Base-by-base conservation (phyloP, 805 yeast genomes). In the Clavispora asparagi region DNA sequence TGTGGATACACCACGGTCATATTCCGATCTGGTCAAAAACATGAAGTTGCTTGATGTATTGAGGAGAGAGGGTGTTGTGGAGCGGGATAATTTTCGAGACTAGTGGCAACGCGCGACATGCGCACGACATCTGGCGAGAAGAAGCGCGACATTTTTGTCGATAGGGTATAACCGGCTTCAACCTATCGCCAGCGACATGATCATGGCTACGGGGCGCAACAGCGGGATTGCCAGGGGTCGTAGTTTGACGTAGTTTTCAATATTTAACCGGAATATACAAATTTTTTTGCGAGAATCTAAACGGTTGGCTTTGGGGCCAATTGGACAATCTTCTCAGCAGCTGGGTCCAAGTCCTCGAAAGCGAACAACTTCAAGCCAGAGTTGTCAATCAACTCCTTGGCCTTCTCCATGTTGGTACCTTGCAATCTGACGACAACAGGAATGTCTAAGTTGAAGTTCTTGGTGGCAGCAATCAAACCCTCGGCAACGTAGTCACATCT, bases 21-120 rank as follows among this genome's bases (percentile, higher is more conserved):
- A 94, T 76, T 94, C 99, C 71, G 96, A 87, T 83, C 99, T 86
- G n/a, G 99, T 94, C 56, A 94, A 79, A 71, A 94, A 94, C 99
- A 94, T 94, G 44, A 46, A 26, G 44, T 3, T 33, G 33, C 12
- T 7, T 25, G 41, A 26, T 23, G 41, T 12, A 37, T 23, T 23
- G 39, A 17, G 23, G 42, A 30, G 25, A 10, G 23, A 3, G 36
- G 12, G 7, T 28, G 30, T 26, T 25, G 29, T 27, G 16, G 33
- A 40, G 27, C 30, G 17, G 42, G 27, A 38, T 11, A 31, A 26
- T 17, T 37, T 41, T 27, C 38, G 40, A 27, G 33, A 17, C 42
- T 40, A 41, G 52, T 43, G 50, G 53, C 46, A 40, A 42, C 39
- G 43, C 43, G 48, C 41, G 42, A 41, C 46, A 49, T 33, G 37